A percentile compares a stretch with the other conserved stretches of the same genome.
Conservation (phyloP, 2,329 filamentous ascomycete species). For the Phoma sp. region DNA sequence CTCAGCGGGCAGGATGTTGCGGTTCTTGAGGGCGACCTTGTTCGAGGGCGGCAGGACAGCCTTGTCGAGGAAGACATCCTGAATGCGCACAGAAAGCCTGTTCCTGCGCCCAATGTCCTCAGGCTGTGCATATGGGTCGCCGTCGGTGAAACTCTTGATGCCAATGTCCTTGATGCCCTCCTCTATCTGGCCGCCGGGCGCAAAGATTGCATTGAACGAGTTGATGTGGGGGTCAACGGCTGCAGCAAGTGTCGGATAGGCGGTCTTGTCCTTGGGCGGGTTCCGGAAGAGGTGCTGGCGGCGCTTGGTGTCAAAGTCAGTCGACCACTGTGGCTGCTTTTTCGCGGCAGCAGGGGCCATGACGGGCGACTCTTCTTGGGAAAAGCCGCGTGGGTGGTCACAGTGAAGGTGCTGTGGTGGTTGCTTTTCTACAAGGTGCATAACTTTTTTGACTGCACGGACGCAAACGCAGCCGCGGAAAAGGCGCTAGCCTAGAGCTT, state of each 20-base stretch:
- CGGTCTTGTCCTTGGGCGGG: conserved; percentile 83
- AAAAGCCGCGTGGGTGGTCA: conserved; percentile 15
- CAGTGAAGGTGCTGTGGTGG: conserved; percentile 6
- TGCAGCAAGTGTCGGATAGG: conserved; percentile 83
- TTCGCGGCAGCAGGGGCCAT: conserved; percentile 53
- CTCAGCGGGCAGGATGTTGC: conserved; percentile 89
- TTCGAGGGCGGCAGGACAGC: conserved; percentile 79
- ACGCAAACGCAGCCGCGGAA: conserved; percentile 14
- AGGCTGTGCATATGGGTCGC: conserved; percentile 60
- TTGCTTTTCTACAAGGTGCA: conserved; percentile 3
- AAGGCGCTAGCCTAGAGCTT: conserved; percentile 13
- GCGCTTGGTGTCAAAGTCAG: conserved; percentile 83
- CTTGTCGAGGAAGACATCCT: conserved; percentile 82
- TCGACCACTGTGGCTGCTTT: conserved; percentile 69
- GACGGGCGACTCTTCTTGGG: conserved; percentile 16
- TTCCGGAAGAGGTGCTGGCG: conserved; percentile 89
- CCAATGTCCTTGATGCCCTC: conserved; percentile 88
- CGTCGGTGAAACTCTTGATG: conserved; percentile 84
- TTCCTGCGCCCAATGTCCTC: conserved; percentile 72
- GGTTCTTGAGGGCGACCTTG: conserved; percentile 78
- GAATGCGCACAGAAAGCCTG: conserved; percentile 77
- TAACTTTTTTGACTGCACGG: conserved; percentile 21
- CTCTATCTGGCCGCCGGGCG: conserved; percentile 72
- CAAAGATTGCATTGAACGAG: conserved; percentile 92
- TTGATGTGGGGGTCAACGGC: conserved; percentile 93